Conservation (phyloP, 768 basidiomycete genomes). For the Tulasnella sp. region DNA sequence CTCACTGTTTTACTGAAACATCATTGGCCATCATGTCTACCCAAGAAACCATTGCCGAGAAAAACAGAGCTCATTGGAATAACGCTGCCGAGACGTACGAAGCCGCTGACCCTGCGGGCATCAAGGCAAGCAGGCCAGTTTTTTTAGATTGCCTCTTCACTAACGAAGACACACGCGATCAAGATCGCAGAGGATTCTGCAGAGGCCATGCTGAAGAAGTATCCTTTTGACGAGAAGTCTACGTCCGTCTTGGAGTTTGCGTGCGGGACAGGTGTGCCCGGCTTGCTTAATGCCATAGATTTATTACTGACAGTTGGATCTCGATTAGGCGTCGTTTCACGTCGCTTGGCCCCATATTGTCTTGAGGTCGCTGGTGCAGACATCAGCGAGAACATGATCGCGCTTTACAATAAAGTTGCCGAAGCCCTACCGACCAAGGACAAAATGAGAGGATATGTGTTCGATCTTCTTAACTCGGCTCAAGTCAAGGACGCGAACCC, state of each 20-base stretch:
- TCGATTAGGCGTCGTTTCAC: slow-evolving; percentile 46
- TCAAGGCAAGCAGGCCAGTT: neutral
- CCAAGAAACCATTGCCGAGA: neutral
- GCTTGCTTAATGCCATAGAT: neutral
- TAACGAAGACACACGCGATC: too few relatives aligned
- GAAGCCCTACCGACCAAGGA: slow-evolving; percentile 51
- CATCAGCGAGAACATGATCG: slow-evolving; percentile 60
- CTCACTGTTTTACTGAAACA: neutral
- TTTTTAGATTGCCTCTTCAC: neutral
- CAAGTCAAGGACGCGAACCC: slow-evolving; percentile 26
- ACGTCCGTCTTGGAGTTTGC: slow-evolving; percentile 64
- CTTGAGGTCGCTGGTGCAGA: slow-evolving; percentile 63
- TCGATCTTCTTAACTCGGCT: slow-evolving; percentile 25
- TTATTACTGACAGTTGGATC: neutral
- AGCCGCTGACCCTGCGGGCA: neutral
- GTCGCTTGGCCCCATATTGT: slow-evolving; percentile 45
- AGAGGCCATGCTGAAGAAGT: slow-evolving; percentile 25
- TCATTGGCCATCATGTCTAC: neutral
- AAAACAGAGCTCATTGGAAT: neutral
- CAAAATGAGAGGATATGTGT: slow-evolving; percentile 12
- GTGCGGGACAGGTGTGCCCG: slow-evolving; percentile 50
- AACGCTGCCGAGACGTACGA: neutral
- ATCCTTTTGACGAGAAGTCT: slow-evolving; percentile 40
- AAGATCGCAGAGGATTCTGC: slow-evolving; percentile 21
- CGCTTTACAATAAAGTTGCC: slow-evolving; percentile 48